Percentiles rank a stretch among this genome's conserved stretches.
Conservation (phyloP, 805 yeast species). For the Candida tammaniensis region DNA sequence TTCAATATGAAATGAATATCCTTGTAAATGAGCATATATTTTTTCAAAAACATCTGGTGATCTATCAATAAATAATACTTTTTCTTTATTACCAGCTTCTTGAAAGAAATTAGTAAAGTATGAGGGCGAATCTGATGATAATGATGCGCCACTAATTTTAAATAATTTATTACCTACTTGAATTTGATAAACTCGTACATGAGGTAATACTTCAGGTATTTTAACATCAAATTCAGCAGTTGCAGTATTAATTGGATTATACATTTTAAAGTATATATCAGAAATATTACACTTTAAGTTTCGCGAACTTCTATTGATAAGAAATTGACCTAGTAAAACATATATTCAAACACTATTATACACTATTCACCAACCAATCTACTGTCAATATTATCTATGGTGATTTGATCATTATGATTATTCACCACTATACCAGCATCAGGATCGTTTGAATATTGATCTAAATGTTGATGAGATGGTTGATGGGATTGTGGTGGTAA, state of each 20-base stretch:
- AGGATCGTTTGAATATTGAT: background rate
- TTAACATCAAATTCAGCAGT: constrained; percentile 34
- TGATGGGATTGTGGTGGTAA: constrained; percentile 5
- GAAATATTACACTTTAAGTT: background rate
- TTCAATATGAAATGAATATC: constrained; percentile 64
- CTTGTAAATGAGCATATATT: constrained; percentile 74
- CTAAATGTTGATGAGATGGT: constrained; percentile 3
- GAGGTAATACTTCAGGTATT: constrained; percentile 60
- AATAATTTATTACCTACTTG: constrained; percentile 67
- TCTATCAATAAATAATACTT: constrained; percentile 65
- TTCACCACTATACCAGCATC: constrained; percentile 4
- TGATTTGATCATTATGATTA: constrained; percentile 26
- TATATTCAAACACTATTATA: constrained; percentile 9
- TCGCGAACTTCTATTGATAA: background rate
- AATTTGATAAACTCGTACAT: constrained; percentile 63
- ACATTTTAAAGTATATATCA: background rate
- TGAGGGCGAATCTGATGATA: constrained; percentile 84
- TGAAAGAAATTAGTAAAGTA: constrained; percentile 75
- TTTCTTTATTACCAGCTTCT: constrained; percentile 34
- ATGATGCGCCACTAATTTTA: constrained; percentile 75
- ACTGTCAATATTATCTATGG: constrained; percentile 45
- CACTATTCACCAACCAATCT: constrained; percentile 41
- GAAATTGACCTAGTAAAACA: constrained; percentile 4
- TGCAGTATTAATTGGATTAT: constrained; percentile 10
- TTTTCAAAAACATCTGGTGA: constrained; percentile 65